Evolutionary conservation across 306 rosid genomes (phyloP).

Genomic region (Prunus salicina): DNA sequence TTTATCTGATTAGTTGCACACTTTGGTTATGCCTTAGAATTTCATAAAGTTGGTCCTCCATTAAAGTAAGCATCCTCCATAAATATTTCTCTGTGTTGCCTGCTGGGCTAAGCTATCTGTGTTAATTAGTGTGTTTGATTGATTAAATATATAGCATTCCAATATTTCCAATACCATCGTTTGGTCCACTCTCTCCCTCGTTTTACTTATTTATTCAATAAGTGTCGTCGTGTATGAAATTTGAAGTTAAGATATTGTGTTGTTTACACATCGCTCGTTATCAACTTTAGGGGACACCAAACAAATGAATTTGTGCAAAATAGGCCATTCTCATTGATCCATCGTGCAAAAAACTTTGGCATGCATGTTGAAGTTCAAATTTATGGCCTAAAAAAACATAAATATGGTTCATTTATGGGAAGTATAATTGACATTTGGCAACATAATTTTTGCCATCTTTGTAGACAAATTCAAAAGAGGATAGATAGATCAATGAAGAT

Average conservation of each 20-base stretch:
- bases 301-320: background rate
- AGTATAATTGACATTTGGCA: background rate
- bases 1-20: slow-evolving; percentile 51
- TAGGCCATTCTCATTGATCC: background rate
- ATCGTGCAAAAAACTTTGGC: background rate
- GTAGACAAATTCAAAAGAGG: background rate
- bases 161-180: no score
- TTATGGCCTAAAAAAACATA: background rate
- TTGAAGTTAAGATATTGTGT: no score
- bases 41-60: slow-evolving; percentile 44
- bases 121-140: background rate
- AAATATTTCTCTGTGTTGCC: background rate
- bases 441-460: background rate
- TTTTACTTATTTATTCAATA: no score
- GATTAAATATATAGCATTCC: background rate
- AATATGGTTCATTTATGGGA: background rate
- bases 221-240: no score
- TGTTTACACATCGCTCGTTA: no score
- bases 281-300: background rate
- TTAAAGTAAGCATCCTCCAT: background rate
- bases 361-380: background rate
- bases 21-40: no score
- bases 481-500: background rate
- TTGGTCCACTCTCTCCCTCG: no score
- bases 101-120: background rate